phyloP scores from a whole-genome alignment of 192 early-diverging fungal species.

The Coemansia sp. region DNA sequence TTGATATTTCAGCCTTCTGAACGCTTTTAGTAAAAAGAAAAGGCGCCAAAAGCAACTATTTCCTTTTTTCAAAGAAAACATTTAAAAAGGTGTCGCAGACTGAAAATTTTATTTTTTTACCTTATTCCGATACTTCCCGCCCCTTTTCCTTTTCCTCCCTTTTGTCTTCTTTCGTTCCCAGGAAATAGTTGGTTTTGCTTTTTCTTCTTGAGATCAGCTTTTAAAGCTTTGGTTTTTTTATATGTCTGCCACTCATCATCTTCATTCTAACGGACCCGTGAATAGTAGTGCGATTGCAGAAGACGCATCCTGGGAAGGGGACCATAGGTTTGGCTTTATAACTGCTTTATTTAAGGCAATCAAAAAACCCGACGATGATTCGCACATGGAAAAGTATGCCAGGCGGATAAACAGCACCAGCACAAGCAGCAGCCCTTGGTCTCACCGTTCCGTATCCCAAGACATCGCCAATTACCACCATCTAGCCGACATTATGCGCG shows the following conservation, averaged over 20 bases:
- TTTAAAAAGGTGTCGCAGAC: no score
- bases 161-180: neutral
- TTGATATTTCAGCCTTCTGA: no score
- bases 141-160: neutral
- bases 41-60: no score
- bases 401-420: constrained; percentile 1
- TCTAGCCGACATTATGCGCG: neutral
- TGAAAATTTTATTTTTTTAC: no score
- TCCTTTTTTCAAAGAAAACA: no score
- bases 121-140: neutral
- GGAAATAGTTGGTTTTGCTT: neutral
- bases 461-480: neutral
- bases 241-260: neutral
- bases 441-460: no score
- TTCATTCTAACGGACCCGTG: neutral
- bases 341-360: neutral
- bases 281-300: constrained; percentile 2
- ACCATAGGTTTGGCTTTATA: neutral
- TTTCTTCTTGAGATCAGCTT: neutral
- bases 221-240: no score
- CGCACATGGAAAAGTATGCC: constrained; percentile 2
- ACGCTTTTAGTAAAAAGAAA: no score
- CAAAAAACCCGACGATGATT: neutral
- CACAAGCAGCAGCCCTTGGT: no score
- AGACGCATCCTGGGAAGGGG: neutral